phyloP scores from a whole-genome alignment of 108 stramenopile genomes.

The Pseudonitzschia pungens region DNA sequence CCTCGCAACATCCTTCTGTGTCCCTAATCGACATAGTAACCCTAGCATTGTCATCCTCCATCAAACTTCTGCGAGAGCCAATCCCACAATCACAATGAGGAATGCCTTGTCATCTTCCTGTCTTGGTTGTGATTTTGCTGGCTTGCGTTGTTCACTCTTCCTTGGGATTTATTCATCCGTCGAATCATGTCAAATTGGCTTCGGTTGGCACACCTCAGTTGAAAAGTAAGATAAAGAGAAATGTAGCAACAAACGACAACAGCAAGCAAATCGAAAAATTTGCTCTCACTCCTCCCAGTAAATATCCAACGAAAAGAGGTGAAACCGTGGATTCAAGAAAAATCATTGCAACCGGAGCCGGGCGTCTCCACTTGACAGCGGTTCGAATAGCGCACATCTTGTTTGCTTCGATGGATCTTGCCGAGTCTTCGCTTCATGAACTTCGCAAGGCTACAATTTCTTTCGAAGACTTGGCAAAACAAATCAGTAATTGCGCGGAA shows the following conservation, averaged over 20 bases:
- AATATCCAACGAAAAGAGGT: constrained; percentile 83
- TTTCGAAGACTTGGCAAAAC: constrained; percentile 62
- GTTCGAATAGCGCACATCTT: constrained; percentile 72
- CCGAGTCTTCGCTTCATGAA: constrained; percentile 54
- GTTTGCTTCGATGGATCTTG: constrained; percentile 75
- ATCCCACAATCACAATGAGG: background rate
- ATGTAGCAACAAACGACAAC: constrained; percentile 15
- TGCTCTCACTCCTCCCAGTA: constrained; percentile 41
- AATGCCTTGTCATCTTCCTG: background rate
- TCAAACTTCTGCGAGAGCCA: background rate
- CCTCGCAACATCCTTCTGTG: too few species aligned
- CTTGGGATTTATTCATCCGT: background rate
- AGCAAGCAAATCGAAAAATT: constrained; percentile 17
- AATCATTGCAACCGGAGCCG: constrained; percentile 64
- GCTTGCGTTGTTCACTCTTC: background rate
- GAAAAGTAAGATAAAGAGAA: background rate
- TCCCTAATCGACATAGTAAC: too few species aligned
- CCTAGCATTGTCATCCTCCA: too few species aligned
- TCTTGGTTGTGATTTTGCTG: background rate
- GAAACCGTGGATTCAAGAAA: constrained; percentile 71
- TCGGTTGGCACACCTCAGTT: background rate
- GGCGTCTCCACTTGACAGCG: constrained; percentile 61
- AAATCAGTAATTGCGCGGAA: constrained; percentile 63
- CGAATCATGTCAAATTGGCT: background rate
- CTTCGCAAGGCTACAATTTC: constrained; percentile 46